Evolutionary conservation across 169 alveolate species (phyloP).

Genomic region (Eimeria tenella): DNA sequence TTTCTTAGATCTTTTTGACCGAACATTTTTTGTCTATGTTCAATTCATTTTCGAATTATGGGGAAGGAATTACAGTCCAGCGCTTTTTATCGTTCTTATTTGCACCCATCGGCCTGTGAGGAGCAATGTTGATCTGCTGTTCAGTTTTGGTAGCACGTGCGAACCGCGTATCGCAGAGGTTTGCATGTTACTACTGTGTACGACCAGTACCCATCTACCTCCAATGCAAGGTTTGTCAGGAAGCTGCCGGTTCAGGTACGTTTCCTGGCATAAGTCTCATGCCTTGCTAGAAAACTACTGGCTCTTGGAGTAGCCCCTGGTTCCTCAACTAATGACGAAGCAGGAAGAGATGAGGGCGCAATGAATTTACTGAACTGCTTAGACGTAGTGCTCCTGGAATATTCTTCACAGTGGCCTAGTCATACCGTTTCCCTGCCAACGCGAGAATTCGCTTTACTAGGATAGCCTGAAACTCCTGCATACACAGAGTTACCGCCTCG

Average conservation of each 20-base stretch:
- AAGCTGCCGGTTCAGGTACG: neutral
- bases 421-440: too few relatives aligned
- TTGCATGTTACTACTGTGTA: neutral
- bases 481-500: too few relatives aligned
- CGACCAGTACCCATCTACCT: neutral
- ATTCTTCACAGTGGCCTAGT: too few relatives aligned
- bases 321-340: neutral
- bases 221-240: slow-evolving; percentile 36
- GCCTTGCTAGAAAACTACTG: slow-evolving; percentile 2
- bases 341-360: slow-evolving; percentile 67
- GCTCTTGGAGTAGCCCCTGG: slow-evolving; percentile 65
- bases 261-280: neutral
- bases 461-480: too few relatives aligned
- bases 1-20: neutral
- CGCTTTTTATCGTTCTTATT: too few relatives aligned
- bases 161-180: neutral
- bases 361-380: neutral
- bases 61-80: too few relatives aligned
- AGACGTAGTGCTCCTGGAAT: too few relatives aligned
- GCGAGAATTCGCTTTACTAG: too few relatives aligned
- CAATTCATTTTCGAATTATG: neutral
- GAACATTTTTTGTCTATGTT: slow-evolving; percentile 9
- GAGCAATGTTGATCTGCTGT: neutral
- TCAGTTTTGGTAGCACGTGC: neutral
- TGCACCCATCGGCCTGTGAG: neutral